Percentiles rank a stretch among this genome's conserved stretches.
phyloP scores from a whole-genome alignment of 495 filamentous ascomycete genomes.

The Tetracladium setigerum region DNA sequence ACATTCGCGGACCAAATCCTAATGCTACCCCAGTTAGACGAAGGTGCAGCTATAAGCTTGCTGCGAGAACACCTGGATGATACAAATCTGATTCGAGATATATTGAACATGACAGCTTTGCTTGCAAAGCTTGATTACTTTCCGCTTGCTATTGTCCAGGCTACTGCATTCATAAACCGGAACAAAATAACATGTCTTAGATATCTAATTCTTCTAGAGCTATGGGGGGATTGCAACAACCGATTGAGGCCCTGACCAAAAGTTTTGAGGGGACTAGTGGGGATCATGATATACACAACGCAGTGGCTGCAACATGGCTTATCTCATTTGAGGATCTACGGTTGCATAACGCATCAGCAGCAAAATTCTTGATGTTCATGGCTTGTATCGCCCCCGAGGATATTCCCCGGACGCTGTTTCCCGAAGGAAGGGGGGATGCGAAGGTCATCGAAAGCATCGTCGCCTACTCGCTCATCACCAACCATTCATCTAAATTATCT shows the following conservation, averaged over 20 bases:
- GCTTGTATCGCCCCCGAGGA: conserved; percentile 2
- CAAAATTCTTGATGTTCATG: conserved; percentile 35
- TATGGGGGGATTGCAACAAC: conserved; percentile 28
- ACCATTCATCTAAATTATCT: neutral
- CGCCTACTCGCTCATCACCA: conserved; percentile 33
- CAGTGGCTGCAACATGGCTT: conserved; percentile 47
- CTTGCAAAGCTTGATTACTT: conserved; percentile 19
- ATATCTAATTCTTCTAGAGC: conserved; percentile 42
- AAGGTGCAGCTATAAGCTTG: conserved; percentile 17
- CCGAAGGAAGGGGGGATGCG: neutral
- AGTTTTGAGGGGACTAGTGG: conserved; percentile 41
- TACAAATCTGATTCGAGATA: conserved; percentile 6
- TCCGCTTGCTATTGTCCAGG: conserved; percentile 40
- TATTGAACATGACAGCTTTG: neutral
- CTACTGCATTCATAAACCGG: conserved; percentile 27
- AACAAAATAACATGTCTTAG: conserved; percentile 5
- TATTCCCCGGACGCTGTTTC: conserved; percentile 2
- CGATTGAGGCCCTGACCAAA: conserved; percentile 30
- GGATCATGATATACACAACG: conserved; percentile 36
- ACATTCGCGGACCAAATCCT: conserved; percentile 16
- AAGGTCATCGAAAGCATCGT: conserved; percentile 32
- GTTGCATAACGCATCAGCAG: conserved; percentile 21
- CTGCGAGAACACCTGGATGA: conserved; percentile 17
- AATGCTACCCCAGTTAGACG: conserved; percentile 23
- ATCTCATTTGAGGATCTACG: conserved; percentile 44